Evolutionary conservation across 805 yeast genomes (phyloP), one percentile per base, ranked within the genome.

Genomic region (Spathaspora sp.): DNA sequence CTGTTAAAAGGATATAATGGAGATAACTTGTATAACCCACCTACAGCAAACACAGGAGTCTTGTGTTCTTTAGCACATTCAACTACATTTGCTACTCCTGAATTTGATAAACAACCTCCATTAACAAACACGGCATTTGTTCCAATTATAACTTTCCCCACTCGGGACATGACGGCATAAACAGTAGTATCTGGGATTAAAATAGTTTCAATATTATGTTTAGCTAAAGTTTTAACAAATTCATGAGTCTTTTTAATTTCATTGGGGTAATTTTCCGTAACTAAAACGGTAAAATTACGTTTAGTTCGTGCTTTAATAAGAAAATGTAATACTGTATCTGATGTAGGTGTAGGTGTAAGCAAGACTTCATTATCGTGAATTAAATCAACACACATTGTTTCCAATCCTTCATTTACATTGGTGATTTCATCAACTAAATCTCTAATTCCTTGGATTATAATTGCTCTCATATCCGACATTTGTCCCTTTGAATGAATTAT

Each of bases 11-110:
- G 99, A 65, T 94, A 94, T 49, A 88, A 76, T 31, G 98, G 98
- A 9, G 96, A 87, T 48, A 94, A 77, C 70, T 94, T 94, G 76
- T 89, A 94, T 50, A 93, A 76, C 46, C 98, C 99, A 1, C 97
- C 91, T 47, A 92, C 94, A 1, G 94, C 92, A 66, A 94, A 87
- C 5, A 94, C 98, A 0, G 99, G 99, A n/a, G 97, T 93, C 64
- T 83, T 81, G 67, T 89, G 93, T 63, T 89, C 96, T 64, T 88
- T 89, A 26, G 99, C 99, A 70, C 97, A 89, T 70, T 92, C 97
- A 58, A 96, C 92, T 10, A 91, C 97, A 47, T 91, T 80, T 28
- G 96, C 88, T 28, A 89, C 96, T 49, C 99, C 99, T 1, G 96
- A 83, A 23, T 87, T 82, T 2, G 96, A 83, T 47, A 90, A 81